Evolutionary conservation across 139 green algal species (phyloP), one percentile per base, ranked within the genome.

Genomic region (Tetradesmus lagerheimii): DNA sequence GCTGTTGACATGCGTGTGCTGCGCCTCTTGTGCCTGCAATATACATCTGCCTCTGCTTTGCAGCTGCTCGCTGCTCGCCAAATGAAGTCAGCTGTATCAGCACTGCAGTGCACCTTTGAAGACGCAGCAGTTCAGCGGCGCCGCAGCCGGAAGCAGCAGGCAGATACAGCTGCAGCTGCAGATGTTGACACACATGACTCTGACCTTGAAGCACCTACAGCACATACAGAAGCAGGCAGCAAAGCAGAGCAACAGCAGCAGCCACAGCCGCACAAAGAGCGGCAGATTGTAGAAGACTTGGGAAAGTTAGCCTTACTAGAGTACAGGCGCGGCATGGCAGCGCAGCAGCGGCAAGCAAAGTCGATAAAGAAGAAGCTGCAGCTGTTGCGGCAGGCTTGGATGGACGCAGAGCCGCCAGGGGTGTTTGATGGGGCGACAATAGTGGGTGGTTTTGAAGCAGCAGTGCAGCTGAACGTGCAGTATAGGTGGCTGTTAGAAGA

Each of bases 241-340:
- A 47, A 25, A 82, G 76, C 76, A 81, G 31, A n/a, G 31, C 71
- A 80, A 29, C 71, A 80, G 71, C 71, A 39, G 71, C 71, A 80
- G 25, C 39, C 53, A 9, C 76, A 64, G 77, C 77, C 47, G 39
- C 37, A 66, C 0, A 27, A 66, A 6, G 25, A 85, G 18, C 79
- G 25, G 45, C 80, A 74, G 15, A 45, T 86, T 29, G 35, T 86
- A 15, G 43, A 39, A 35, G 80, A 75, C 20, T 9, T 74, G 18
- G 47, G 39, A 14, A 9, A 23, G 12, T 35, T 75, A n/a, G 80
- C 80, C 20, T 18, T 86, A 0, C 4, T 16, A 18, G 47, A 86
- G 23, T 47, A 38, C 27, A 84, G 29, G 14, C 79, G 12, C 23
- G 37, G 43, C 29, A n/a, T n/a, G 57, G 80, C 80, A 47, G 57